A percentile compares a stretch with the other conserved stretches of the same genome.
phyloP scores from a whole-genome alignment of 2,329 filamentous ascomycete species.

The Aurifilum marmelostoma region DNA sequence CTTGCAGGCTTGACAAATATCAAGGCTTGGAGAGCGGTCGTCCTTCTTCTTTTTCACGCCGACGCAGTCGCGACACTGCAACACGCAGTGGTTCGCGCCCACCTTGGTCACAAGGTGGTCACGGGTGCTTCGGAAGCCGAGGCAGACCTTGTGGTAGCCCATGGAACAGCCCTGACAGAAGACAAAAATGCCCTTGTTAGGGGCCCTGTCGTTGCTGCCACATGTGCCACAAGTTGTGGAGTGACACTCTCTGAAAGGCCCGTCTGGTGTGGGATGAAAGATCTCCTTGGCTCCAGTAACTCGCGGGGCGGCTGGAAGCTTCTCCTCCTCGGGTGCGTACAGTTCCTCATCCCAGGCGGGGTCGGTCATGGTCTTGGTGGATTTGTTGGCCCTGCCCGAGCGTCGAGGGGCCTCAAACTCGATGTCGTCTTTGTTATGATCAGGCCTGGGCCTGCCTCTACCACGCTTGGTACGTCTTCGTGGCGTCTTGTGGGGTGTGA shows the following conservation, averaged over 20 bases:
- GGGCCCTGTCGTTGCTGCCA: constrained; percentile 52
- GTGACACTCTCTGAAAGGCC: constrained; percentile 73
- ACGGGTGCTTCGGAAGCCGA: constrained; percentile 72
- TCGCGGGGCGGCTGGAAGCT: constrained; percentile 51
- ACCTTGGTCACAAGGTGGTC: constrained; percentile 94
- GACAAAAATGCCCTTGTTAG: constrained; percentile 70
- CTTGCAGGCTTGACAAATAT: constrained; percentile 72
- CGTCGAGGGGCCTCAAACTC: constrained; percentile 57
- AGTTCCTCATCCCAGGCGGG: constrained; percentile 63
- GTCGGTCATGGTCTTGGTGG: constrained; percentile 49
- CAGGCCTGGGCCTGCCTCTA: constrained; percentile 38
- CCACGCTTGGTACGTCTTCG: constrained; percentile 25
- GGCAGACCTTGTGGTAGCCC: constrained; percentile 80
- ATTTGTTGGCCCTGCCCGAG: constrained; percentile 51
- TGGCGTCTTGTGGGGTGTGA: constrained; percentile 31
- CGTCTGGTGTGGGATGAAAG: constrained; percentile 66
- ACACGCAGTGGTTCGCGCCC: constrained; percentile 73
- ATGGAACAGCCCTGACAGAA: constrained; percentile 90
- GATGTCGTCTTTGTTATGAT: constrained; percentile 42
- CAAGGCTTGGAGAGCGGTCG: constrained; percentile 66
- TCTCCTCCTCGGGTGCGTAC: constrained; percentile 51
- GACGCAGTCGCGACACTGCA: constrained; percentile 89
- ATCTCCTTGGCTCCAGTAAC: constrained; percentile 70
- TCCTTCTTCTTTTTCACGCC: constrained; percentile 71
- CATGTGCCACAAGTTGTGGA: constrained; percentile 75